A percentile compares a stretch with the other conserved stretches of the same genome.
Conservation (phyloP, 192 early-diverging fungal species). For the Backusella mclennaniae region DNA sequence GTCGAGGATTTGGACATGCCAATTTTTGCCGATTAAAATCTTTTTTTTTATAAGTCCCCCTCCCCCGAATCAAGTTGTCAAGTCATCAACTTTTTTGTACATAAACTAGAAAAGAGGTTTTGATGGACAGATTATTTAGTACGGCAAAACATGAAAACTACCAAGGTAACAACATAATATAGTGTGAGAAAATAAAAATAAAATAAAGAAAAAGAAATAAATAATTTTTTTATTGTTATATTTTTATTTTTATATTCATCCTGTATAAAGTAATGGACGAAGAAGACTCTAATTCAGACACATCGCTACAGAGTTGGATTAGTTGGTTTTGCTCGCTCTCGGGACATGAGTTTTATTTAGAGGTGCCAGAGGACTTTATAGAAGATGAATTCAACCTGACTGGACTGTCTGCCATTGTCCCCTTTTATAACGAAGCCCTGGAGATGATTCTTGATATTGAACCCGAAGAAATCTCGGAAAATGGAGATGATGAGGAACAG, state of each 20-base stretch:
- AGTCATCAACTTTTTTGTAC: neutral
- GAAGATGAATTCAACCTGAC: slow-evolving; percentile 99
- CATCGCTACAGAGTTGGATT: slow-evolving; percentile 53
- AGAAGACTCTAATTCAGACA: slow-evolving; percentile 21
- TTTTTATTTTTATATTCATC: neutral
- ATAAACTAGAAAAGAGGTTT: neutral
- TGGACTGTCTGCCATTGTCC: slow-evolving; percentile 80
- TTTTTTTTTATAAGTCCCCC: neutral
- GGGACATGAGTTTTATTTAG: slow-evolving; percentile 81
- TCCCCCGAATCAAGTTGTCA: neutral
- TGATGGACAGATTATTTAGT: slow-evolving; percentile 13
- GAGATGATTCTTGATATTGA: slow-evolving; percentile 96
- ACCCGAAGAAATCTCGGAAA: slow-evolving; percentile 23
- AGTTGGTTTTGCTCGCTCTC: slow-evolving; percentile 74
- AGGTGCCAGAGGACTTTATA: slow-evolving; percentile 82
- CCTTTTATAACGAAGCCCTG: slow-evolving; percentile 88
- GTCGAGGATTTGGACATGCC: neutral
- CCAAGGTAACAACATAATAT: neutral
- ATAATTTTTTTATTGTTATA: neutral
- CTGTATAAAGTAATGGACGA: neutral
- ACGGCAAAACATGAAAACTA: neutral
- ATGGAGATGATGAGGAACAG: slow-evolving; percentile 30
- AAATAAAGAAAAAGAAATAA: neutral
- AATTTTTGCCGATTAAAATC: neutral
- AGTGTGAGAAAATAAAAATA: neutral